Evolutionary conservation across 1,139 yeast genomes (phyloP).

Genomic region (Diutina neorugosa): DNA sequence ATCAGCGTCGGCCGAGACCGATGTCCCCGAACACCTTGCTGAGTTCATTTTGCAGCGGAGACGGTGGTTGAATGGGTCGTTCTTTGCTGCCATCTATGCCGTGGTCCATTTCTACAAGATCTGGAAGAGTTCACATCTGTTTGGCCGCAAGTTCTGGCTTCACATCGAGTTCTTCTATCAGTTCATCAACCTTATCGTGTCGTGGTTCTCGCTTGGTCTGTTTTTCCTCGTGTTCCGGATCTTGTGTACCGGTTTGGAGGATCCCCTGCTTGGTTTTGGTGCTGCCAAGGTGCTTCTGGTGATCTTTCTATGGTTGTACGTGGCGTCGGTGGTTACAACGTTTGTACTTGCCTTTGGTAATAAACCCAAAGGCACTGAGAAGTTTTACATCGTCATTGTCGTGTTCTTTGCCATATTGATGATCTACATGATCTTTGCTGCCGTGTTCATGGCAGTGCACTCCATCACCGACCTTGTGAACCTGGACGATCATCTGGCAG

Average conservation of each 20-base stretch:
- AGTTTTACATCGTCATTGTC: conserved; percentile 13
- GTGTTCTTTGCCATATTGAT: conserved; percentile 15
- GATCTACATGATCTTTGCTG: conserved; percentile 41
- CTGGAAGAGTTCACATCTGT: conserved; percentile 58
- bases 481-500: background rate
- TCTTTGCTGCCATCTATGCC: conserved; percentile 72
- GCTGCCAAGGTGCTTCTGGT: conserved; percentile 15
- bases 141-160: conserved; percentile 46
- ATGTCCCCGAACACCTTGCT: conserved; percentile 64
- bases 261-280: conserved; percentile 24
- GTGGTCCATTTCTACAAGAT: conserved; percentile 58
- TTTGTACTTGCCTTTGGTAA: conserved; percentile 19
- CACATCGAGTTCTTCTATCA: conserved; percentile 67
- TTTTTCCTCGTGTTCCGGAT: conserved; percentile 20
- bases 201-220: conserved; percentile 36
- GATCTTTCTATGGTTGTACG: conserved; percentile 16
- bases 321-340: conserved; percentile 15
- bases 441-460: conserved; percentile 22
- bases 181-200: conserved; percentile 48
- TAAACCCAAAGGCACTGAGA: conserved; percentile 16
- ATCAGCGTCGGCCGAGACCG: conserved; percentile 71
- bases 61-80: conserved; percentile 79
- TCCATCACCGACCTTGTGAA: background rate
- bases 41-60: conserved; percentile 71
- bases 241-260: conserved; percentile 43